A percentile compares a stretch with the other conserved stretches of the same genome.
Conservation (phyloP, 2,329 filamentous ascomycete species). For the Hypoxylon sp. region DNA sequence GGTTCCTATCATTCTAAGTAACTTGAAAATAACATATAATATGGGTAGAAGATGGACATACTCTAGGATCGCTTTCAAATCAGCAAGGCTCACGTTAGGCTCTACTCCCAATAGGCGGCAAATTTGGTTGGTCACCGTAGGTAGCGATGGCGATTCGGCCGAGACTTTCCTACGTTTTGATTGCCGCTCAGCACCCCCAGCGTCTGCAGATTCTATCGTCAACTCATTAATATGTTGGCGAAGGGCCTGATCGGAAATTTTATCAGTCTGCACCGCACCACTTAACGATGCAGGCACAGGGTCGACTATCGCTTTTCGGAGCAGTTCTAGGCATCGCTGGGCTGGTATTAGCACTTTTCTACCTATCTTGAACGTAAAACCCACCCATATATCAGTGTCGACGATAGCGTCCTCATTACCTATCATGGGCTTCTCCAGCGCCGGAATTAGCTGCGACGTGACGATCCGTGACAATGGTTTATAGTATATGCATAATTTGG, state of each 20-base stretch:
- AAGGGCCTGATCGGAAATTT: conserved; percentile 48
- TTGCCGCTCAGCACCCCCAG: conserved; percentile 39
- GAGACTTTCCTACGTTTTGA: conserved; percentile 53
- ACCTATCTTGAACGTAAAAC: conserved; percentile 36
- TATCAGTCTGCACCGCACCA: conserved; percentile 36
- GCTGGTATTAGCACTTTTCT: conserved; percentile 38
- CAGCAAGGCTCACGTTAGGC: conserved; percentile 44
- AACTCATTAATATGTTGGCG: conserved; percentile 44
- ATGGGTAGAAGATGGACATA: conserved; percentile 54
- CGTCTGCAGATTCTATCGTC: conserved; percentile 25
- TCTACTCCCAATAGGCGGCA: conserved; percentile 50
- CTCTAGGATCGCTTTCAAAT: conserved; percentile 58
- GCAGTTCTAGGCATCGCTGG: conserved; percentile 51
- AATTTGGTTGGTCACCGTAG: conserved; percentile 42
- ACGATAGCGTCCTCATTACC: conserved; percentile 51
- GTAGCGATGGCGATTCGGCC: conserved; percentile 40
- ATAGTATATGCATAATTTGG: conserved; percentile 52
- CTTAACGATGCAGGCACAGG: conserved; percentile 41
- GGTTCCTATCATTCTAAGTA: conserved; percentile 53
- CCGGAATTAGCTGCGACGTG: conserved; percentile 59
- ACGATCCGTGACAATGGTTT: conserved; percentile 56
- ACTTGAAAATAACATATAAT: conserved; percentile 26
- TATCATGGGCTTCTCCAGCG: conserved; percentile 54
- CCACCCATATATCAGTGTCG: conserved; percentile 59
- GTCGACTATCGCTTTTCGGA: conserved; percentile 45